These are phyloP conservation scores for Ceratorhiza oryzae-sativae DNA, from an alignment of 1,284 basidiomycete genomes.

Conservation along the genomic window DNA sequence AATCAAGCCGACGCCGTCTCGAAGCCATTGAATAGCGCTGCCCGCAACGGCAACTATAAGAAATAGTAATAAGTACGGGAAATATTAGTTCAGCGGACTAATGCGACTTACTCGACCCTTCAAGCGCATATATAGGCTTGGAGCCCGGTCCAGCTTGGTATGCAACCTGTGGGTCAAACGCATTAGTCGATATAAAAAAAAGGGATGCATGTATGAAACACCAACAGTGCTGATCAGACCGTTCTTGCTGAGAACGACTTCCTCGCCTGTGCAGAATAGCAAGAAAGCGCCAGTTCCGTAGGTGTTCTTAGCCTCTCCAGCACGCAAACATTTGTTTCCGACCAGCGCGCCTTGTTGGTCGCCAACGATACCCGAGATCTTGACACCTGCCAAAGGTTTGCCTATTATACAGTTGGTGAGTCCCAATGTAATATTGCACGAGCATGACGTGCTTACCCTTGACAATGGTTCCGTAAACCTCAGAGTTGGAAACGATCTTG, in stretches of 20 bases:
- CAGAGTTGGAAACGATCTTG: conserved; percentile 87
- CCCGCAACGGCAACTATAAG: conserved; percentile 87
- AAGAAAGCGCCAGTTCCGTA: conserved; percentile 97
- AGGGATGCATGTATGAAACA: conserved; percentile 3
- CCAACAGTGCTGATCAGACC: conserved; percentile 88
- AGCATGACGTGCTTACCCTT: conserved; percentile 41
- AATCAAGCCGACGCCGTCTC: conserved; percentile 90
- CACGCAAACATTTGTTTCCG: conserved; percentile 90
- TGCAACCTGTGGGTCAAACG: conserved; percentile 65
- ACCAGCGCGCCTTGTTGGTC: conserved; percentile 97
- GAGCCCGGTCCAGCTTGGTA: conserved; percentile 85
- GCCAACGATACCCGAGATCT: conserved; percentile 90
- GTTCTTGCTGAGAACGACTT: conserved; percentile 84
- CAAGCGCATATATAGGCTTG: conserved; percentile 89
- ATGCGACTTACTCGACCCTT: conserved; percentile 82
- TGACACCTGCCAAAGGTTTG: conserved; percentile 77
- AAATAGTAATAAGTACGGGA: neutral
- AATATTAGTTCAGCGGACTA: neutral
- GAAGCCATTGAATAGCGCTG: conserved; percentile 93
- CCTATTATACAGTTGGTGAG: conserved; percentile 39
- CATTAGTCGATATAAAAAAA: conserved; percentile 45
- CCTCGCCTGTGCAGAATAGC: conserved; percentile 89
- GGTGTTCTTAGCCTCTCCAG: conserved; percentile 92
- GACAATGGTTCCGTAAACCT: conserved; percentile 85
- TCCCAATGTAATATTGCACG: neutral